These are phyloP conservation scores for Podospora appendiculata DNA, from an alignment of 495 filamentous ascomycete genomes.

Conservation along the genomic window DNA sequence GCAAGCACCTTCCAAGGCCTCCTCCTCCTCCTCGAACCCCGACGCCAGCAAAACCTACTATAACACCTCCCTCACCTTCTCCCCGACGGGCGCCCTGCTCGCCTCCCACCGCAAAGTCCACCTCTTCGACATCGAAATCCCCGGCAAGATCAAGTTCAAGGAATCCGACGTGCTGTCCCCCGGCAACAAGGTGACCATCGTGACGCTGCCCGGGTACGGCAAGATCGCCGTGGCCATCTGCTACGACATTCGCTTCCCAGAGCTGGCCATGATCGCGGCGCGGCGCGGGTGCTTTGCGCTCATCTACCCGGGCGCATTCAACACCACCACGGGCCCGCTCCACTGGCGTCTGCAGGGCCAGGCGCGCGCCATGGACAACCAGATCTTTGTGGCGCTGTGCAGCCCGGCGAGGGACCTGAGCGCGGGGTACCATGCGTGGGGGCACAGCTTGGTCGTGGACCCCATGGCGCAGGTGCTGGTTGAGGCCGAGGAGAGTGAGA, in stretches of 20 bases:
- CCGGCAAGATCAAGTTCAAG: slow-evolving; percentile 83
- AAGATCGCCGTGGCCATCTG: slow-evolving; percentile 83
- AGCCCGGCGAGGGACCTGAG: slow-evolving; percentile 76
- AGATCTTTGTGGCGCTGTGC: slow-evolving; percentile 89
- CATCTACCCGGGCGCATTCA: slow-evolving; percentile 93
- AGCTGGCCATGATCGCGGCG: slow-evolving; percentile 85
- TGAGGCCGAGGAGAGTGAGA: slow-evolving; percentile 68
- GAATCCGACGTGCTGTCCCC: slow-evolving; percentile 85
- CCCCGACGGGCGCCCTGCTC: slow-evolving; percentile 65
- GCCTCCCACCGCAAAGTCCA: slow-evolving; percentile 89
- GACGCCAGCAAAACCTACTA: slow-evolving; percentile 55
- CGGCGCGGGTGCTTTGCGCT: slow-evolving; percentile 66
- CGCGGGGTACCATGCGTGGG: slow-evolving; percentile 81
- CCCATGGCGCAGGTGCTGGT: slow-evolving; percentile 77
- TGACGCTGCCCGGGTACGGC: slow-evolving; percentile 82
- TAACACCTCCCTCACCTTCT: slow-evolving; percentile 85
- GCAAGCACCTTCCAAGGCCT: slow-evolving; percentile 28
- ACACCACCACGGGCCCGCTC: slow-evolving; percentile 81
- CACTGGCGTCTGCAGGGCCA: slow-evolving; percentile 84
- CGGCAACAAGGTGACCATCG: slow-evolving; percentile 69
- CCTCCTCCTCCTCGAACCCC: not conserved
- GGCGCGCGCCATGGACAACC: slow-evolving; percentile 87
- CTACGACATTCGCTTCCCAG: slow-evolving; percentile 96
- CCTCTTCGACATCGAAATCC: slow-evolving; percentile 99
- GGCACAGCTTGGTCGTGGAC: slow-evolving; percentile 80